Base-by-base conservation (phyloP, 345 rosid genomes). In the Cardamine occulta region DNA sequence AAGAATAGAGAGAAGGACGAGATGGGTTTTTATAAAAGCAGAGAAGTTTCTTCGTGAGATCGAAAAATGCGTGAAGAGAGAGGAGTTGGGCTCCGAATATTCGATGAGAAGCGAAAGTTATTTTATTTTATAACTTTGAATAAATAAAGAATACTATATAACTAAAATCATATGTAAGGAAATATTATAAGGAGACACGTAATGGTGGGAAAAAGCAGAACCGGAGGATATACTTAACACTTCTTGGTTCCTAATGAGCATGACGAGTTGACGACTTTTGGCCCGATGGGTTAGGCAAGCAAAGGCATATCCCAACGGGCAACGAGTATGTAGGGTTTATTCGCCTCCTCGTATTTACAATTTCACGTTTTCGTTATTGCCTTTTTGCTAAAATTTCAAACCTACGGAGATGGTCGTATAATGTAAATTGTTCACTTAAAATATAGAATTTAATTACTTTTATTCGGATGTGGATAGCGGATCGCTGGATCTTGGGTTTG, bases 201-300 rank as follows among this genome's bases (percentile, higher is more conserved):
- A 72, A 40, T 52, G 63, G 40, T 66, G 64, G 63, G 77, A 32
- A n/a, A 77, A 66, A 59, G 68, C 9, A 56, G 63, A 77, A 77
- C 72, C 76, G 72, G 62, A 77, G 73, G 72, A 77, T 77, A 56
- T 56, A 64, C 67, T 56, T 48, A 56, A 67, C 72, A 55, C 12
- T 63, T 70, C 60, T 34, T 53, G 29, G 55, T 60, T 7, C 13
- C 45, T 32, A 15, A 17, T 29, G 19, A 63, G 58, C 45, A 54
- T 44, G 75, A 69, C 56, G 75, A 69, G 70, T 69, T 44, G 75
- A 69, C 56, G 75, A 69, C 74, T 69, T 62, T 63, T 77, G 60
- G 67, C 8, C 13, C 61, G 61, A 56, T 47, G 72, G 71, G 35
- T 70, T 71, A 77, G 72, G 35, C 54, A 70, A 26, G 13, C 5